Evolutionary conservation across 768 basidiomycete species (phyloP), one percentile per base, ranked within the genome.

Genomic region (Serendipita sp.): DNA sequence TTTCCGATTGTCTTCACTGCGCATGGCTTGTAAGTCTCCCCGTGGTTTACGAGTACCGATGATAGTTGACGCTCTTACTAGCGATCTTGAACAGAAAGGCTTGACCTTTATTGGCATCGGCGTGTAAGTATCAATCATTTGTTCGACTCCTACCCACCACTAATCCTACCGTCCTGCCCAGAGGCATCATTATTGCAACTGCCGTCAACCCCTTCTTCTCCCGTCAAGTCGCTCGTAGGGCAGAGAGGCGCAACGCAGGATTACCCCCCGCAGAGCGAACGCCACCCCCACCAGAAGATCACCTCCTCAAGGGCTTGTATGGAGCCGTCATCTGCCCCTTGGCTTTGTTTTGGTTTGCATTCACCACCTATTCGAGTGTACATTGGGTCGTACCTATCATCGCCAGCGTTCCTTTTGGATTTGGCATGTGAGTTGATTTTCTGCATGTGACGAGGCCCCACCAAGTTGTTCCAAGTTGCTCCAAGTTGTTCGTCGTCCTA

Each of bases 251-350:
- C 36, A 23, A 48, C 36, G 48, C 18, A 13, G 11, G 4, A 15
- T 4, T 52, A 35, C 13, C 47, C 16, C 48, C n/a, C 15, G 70
- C 68, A 11, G 69, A 69, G 2, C 64, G 67, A 16, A 60, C 16
- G n/a, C 23, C 23, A 44, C 78, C 84, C 0, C 85, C 86, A 0
- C 84, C 86, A 0, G 88, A 91, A 73, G 75, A 78, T 8, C 78
- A 82, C 7, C 80, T 90, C 2, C 70, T 83, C 63, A 83, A 85
- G 77, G 87, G 84, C 3, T 78, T 86, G 73, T 73, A 80, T 2
- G 89, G 87, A n/a, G 87, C 77, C 1, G 71, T 89, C n/a, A 76
- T 85, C 10, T 81, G 82, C 5, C 85, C 88, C 1, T 67, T 86
- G 74, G 77, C 78, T 16, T 74, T 84, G 1, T 81, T 81, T 71